Evolutionary conservation across 1,284 basidiomycete genomes (phyloP), one percentile per base, ranked within the genome.

Genomic region (Xerocomus nothofagi): DNA sequence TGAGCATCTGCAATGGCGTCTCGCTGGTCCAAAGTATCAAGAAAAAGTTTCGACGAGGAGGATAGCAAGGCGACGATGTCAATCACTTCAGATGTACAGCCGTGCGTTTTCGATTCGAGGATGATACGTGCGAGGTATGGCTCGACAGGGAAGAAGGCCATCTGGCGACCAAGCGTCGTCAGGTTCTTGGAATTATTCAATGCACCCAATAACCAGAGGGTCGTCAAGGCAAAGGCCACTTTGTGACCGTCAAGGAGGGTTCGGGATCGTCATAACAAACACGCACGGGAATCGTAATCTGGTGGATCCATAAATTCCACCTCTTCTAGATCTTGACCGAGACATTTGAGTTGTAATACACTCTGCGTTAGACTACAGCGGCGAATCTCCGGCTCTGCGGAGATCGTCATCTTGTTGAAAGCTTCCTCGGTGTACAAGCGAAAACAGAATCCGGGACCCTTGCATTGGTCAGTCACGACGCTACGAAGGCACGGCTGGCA

Each of bases 241-340:
- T 57, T 10, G 29, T 40, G 20, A 32, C 6, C 7, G 30, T 57
- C 44, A 55, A 41, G 26, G 41, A 34, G 23, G 6, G 8, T 26
- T 15, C 0, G 2, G 21, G 31, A 3, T 23, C 9, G 10, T 36
- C 32, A 23, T 40, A 27, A 21, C 33, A 3, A 23, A 38, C 14
- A 70, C 86, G 63, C 58, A 91, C 91, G 78, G 14, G 84, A 78
- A 42, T 86, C 80, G 3, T 72, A 63, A 36, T 89, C 84, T 0
- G 93, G 93, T 55, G 78, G 78, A 66, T 96, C 93, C 81, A 97
- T 88, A 57, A 91, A 86, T 50, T 91, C 86, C 36, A 95, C 78
- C 6, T 81, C 75, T 55, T 88, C 84, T 1, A 93, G 74, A 58
- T 95, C 82, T 60, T 89, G 83, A 4, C 84, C 85, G 37, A 93